Percentiles rank a stretch among this genome's conserved stretches.
Conservation (phyloP, 108 stramenopile species). For the Asterionellopsis glacialis region DNA sequence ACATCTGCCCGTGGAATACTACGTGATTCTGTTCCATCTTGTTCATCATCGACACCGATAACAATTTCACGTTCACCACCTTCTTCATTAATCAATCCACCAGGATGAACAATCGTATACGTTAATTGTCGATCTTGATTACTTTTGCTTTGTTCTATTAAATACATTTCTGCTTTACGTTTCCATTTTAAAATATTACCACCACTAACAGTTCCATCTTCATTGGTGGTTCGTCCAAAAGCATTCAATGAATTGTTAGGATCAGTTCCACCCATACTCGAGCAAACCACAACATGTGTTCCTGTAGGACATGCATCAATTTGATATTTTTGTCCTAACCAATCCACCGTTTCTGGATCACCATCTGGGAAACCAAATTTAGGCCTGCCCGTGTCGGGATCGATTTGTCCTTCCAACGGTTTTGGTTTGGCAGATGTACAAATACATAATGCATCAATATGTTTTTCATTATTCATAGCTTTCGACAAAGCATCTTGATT, state of each 20-base stretch:
- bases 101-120: constrained; percentile 89
- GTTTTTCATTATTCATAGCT: too few species aligned
- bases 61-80: constrained; percentile 72
- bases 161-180: constrained; percentile 65
- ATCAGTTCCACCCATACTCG: constrained; percentile 79
- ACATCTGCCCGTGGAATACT: constrained; percentile 82
- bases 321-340: constrained; percentile 82
- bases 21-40: constrained; percentile 45
- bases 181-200: constrained; percentile 85
- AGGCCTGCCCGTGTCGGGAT: constrained; percentile 43
- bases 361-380: constrained; percentile 60
- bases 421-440: constrained; percentile 79
- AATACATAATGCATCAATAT: constrained; percentile 66
- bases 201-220: constrained; percentile 48
- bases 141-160: constrained; percentile 43
- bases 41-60: constrained; percentile 69
- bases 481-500: constrained; percentile 27
- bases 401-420: constrained; percentile 58
- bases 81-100: constrained; percentile 72
- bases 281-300: constrained; percentile 69
- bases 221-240: constrained; percentile 43
- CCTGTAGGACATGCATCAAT: constrained; percentile 57
- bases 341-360: constrained; percentile 70
- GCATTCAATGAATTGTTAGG: constrained; percentile 66
- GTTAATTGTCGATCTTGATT: too few species aligned